These are phyloP conservation scores for Fraxinus xanthoxyloides DNA, from an alignment of 305 asterid species.

Conservation along the genomic window DNA sequence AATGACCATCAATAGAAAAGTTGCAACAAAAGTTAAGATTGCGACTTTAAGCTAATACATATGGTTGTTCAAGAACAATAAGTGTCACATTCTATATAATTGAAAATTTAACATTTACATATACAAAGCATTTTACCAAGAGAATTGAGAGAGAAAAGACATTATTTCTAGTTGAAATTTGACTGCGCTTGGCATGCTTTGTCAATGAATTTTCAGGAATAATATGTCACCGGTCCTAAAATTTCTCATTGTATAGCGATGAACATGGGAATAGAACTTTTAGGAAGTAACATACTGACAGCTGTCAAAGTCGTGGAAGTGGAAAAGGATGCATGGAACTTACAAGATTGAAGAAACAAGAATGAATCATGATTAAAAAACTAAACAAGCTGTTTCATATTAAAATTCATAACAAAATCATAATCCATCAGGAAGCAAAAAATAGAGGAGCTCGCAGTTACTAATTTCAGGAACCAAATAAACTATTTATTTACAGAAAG, in stretches of 20 bases:
- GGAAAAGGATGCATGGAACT: not conserved
- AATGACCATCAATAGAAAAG: not conserved
- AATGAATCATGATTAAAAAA: not conserved
- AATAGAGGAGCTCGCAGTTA: not conserved
- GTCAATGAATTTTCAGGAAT: not conserved
- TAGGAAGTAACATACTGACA: not conserved
- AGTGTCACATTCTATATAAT: not conserved
- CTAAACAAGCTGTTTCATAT: not conserved
- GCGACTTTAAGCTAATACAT: not conserved
- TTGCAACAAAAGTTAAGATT: not conserved
- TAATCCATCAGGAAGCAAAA: not conserved
- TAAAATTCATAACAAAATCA: not conserved
- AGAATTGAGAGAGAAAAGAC: not conserved
- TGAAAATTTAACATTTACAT: not conserved
- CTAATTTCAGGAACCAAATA: slow-evolving; percentile 18
- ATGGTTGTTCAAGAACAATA: not conserved
- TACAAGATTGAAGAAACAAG: not conserved
- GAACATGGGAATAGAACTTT: not conserved
- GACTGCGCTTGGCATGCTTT: not conserved
- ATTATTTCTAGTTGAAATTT: not conserved
- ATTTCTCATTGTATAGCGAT: slow-evolving; percentile 3
- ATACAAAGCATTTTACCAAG: not conserved
- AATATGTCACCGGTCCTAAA: not conserved
- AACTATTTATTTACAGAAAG: slow-evolving; percentile 5
- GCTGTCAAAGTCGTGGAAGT: not conserved